phyloP scores from a whole-genome alignment of 306 rosid species.

The Senna siamea region DNA sequence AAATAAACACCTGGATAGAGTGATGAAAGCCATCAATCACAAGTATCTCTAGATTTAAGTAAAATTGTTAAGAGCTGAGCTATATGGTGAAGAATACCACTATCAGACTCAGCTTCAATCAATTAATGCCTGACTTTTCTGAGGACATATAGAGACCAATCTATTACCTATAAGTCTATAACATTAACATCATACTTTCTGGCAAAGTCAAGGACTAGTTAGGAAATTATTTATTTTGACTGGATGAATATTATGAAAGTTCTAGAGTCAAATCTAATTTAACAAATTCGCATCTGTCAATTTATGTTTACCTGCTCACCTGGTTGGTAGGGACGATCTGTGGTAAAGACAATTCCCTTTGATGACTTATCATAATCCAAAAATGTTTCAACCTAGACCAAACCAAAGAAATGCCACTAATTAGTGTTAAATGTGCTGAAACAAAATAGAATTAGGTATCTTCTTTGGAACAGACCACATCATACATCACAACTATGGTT shows the following conservation, averaged over 20 bases:
- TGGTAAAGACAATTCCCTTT: conserved; percentile 80
- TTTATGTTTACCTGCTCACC: conserved; percentile 94
- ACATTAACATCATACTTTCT: conserved; percentile 7
- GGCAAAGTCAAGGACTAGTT: conserved; percentile 17
- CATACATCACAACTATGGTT: conserved; percentile 92
- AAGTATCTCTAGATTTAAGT: conserved; percentile 4
- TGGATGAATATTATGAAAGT: neutral
- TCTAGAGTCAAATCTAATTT: conserved; percentile 13
- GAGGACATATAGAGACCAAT: conserved; percentile 17
- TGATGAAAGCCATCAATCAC: conserved; percentile 41
- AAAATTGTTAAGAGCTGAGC: neutral
- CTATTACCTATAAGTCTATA: conserved; percentile 2
- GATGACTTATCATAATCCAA: conserved; percentile 85
- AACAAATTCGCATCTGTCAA: conserved; percentile 32
- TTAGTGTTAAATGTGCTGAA: conserved; percentile 25
- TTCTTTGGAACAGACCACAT: conserved; percentile 34
- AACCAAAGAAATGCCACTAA: conserved; percentile 31
- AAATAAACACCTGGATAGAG: conserved; percentile 82
- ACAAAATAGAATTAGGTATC: conserved; percentile 1
- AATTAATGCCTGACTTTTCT: conserved; percentile 9
- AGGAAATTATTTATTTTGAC: conserved; percentile 5
- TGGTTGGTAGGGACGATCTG: conserved; percentile 86
- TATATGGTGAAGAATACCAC: conserved; percentile 28
- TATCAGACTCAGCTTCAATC: conserved; percentile 18
- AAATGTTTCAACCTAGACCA: conserved; percentile 84